Conservation (phyloP, 106 monocot genomes). For the Vanilla planifolia region DNA sequence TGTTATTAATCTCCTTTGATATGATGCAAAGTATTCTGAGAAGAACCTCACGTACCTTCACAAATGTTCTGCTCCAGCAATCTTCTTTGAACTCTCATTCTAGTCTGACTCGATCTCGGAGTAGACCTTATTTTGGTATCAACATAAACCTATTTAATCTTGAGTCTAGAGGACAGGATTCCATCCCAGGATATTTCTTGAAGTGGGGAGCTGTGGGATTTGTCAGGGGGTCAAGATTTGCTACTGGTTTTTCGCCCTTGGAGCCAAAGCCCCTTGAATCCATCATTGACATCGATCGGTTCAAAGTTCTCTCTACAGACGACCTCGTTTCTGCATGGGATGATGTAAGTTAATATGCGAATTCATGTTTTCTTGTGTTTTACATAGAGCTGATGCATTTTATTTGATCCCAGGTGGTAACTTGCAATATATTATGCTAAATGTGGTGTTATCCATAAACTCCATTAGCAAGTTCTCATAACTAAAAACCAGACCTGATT, state of each 20-base stretch:
- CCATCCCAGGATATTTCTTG: constrained; percentile 7
- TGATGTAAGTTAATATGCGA: constrained; percentile 39
- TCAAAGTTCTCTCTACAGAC: constrained; percentile 35
- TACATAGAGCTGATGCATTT: neutral
- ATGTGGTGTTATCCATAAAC: too few relatives aligned
- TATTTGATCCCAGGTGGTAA: too few relatives aligned
- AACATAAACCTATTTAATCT: neutral
- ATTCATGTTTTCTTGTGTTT: neutral
- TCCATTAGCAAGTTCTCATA: too few relatives aligned
- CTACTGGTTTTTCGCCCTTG: constrained; percentile 81
- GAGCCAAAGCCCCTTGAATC: constrained; percentile 63
- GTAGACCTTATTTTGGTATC: neutral
- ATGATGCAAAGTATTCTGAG: constrained; percentile 2
- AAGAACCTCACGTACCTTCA: neutral
- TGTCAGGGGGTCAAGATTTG: constrained; percentile 49
- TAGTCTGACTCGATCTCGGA: neutral
- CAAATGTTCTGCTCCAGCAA: neutral
- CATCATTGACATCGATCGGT: constrained; percentile 69
- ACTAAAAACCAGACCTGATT: too few relatives aligned
- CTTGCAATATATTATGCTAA: too few relatives aligned
- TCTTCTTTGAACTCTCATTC: neutral
- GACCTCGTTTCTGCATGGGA: constrained; percentile 87
- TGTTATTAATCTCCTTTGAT: constrained; percentile 1
- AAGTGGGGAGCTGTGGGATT: constrained; percentile 29
- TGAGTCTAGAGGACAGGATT: neutral